Base-by-base conservation (phyloP, 1,284 basidiomycete genomes). In the Cryptococcus maquisensis region DNA sequence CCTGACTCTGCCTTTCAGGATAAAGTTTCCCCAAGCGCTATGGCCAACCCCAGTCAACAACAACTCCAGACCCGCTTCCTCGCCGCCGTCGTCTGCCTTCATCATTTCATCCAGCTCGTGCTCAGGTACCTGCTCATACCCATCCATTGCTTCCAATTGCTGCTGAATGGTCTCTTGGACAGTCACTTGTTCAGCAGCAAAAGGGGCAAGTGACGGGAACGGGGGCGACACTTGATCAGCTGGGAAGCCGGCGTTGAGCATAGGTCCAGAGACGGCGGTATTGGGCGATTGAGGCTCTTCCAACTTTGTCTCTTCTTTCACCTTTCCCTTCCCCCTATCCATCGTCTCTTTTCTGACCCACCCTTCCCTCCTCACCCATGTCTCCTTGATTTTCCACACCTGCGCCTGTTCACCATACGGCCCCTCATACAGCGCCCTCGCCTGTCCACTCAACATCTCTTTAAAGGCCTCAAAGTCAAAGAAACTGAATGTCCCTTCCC, bases 371-470 rank as follows among this genome's bases (percentile, higher is more conserved):
- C 74, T 60, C 3, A 81, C 78, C 39, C 77, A 71, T 32, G 72
- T 77, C 60, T 82, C 81, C 38, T 67, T 70, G 37, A 82, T 61
- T 49, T 78, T 77, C 80, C 81, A 82, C 15, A 82, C 79, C 61
- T 82, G 81, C 13, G 79, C 78, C 59, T 83, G 81, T 60, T 80
- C 78, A 3, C 79, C 81, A 57, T 78, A 81, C 12, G 77, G 74
- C 0, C 80, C 80, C 45, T 79, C 75, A 60, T 80, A 80, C 24
- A 81, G 63, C 20, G 77, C 74, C 16, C 71, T 55, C 35, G 56
- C 57, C 13, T 66, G 61, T 3, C 77, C 76, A 20, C 64, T 63
- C 18, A 78, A 69, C 77, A 79, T 78, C 56, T 74, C 74, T 18
- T 72, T 63, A 58, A 73, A 82, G 23, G 77, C 75, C 56, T 81